Base-by-base conservation (phyloP, 257 asterid species). In the Paulownia fortunei region DNA sequence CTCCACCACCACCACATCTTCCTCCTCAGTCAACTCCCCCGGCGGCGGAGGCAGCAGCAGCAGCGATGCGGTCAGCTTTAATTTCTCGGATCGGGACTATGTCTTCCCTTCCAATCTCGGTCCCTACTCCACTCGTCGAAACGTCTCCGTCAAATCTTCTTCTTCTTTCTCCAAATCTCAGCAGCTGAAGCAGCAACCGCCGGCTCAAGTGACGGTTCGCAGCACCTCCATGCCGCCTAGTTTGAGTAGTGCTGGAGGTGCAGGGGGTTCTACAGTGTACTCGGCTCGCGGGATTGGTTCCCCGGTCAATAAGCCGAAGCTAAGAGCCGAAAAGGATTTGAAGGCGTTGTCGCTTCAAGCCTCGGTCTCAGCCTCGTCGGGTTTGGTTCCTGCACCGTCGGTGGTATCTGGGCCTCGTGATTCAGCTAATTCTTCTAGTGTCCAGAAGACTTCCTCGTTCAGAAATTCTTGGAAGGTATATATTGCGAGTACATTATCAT, bases 61-160 rank as follows among this genome's bases (percentile, higher is more conserved):
- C 74, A 60, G 60, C 58, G 87, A 87, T 41, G 88, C 88, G 32
- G 61, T 81, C 67, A 81, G 81, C 76, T 92, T 89, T 63, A 84
- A 83, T 77, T 92, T 91, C 81, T 84, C 90, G 54, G 95, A 94
- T 85, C 97, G 96, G n/a, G 98, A 94, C 85, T 94, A 89, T 69
- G 91, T 88, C 65, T 94, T 86, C 83, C 97, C 98, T 4, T 88
- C 98, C 63, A 92, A 92, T 88, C 94, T 92, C 58, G 94, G 97
- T 8, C 97, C 96, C 5, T 89, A 94, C 85, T 85, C 98, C 72
- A 81, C 98, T 73, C 93, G 98, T 41, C 91, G 88, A 13, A 86
- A 88, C 82, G 86, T 82, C 86, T 72, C 80, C 46, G 71, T 86
- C 24, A 89, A 88, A 76, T 82, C 97, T 27, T 51, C 84, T 13